Conservation (phyloP, 495 filamentous ascomycete species). For the Peziza echinospora region DNA sequence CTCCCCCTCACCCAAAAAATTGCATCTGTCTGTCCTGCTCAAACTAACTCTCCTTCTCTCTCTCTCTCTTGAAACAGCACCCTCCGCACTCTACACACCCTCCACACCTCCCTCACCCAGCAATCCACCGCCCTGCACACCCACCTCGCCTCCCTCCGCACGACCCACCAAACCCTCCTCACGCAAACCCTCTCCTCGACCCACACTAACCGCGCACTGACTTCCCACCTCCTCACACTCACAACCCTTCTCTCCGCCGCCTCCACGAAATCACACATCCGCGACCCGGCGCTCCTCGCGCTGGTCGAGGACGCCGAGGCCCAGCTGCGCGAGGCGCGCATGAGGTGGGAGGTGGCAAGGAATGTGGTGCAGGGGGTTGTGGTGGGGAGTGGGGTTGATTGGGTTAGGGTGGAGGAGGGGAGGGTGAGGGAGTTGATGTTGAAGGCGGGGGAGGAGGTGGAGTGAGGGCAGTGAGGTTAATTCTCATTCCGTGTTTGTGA, state of each 20-base stretch:
- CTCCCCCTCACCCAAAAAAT: too few species aligned
- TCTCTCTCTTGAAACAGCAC: background rate
- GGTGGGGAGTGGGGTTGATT: constrained; percentile 1
- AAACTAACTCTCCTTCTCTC: background rate
- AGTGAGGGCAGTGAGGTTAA: background rate
- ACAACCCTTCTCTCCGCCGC: background rate
- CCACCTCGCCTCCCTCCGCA: background rate
- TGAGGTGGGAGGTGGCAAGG: constrained; percentile 16
- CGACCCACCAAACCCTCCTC: background rate
- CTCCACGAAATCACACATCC: background rate
- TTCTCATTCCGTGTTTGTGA: too few species aligned
- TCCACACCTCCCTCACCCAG: background rate
- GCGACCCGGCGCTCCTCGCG: background rate
- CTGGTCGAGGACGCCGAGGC: constrained; percentile 1
- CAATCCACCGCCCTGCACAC: background rate
- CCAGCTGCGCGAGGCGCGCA: constrained; percentile 7
- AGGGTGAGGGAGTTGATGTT: background rate
- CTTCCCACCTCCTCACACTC: background rate
- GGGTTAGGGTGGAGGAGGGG: background rate
- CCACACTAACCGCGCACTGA: background rate
- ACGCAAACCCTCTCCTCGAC: background rate
- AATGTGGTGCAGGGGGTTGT: constrained; percentile 12
- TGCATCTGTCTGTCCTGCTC: background rate
- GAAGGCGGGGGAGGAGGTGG: background rate
- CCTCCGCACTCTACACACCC: background rate